Conservation (phyloP, 2,329 filamentous ascomycete species). For the Aspergillus fumigatiaffinis region DNA sequence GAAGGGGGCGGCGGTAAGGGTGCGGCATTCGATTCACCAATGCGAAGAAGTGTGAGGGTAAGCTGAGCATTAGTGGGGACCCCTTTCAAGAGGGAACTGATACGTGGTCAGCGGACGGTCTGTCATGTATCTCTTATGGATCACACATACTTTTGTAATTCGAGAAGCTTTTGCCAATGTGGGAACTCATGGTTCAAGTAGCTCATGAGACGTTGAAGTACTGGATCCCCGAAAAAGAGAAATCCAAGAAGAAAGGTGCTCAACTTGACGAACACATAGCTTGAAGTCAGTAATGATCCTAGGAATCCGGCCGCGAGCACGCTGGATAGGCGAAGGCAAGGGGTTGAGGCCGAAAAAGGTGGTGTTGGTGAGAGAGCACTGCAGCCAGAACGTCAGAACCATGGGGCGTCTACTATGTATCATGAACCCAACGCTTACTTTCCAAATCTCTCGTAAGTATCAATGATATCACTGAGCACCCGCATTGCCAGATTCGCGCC, state of each 20-base stretch:
- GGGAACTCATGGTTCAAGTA: constrained; percentile 53
- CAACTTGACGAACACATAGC: constrained; percentile 62
- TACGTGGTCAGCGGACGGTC: constrained; percentile 13
- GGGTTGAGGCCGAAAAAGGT: constrained; percentile 55
- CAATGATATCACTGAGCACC: constrained; percentile 54
- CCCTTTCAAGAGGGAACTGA: constrained; percentile 66
- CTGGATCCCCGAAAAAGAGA: constrained; percentile 73
- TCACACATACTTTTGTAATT: constrained; percentile 57
- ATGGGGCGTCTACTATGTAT: background rate
- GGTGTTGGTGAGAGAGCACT: constrained; percentile 60
- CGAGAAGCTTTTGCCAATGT: constrained; percentile 70
- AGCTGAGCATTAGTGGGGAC: constrained; percentile 85
- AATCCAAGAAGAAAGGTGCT: constrained; percentile 66
- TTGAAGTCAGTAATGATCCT: constrained; percentile 51
- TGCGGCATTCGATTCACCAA: constrained; percentile 76
- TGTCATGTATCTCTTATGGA: too few species aligned
- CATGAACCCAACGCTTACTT: constrained; percentile 43
- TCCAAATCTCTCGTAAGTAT: constrained; percentile 61
- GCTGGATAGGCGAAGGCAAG: constrained; percentile 53
- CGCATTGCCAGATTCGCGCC: constrained; percentile 73
- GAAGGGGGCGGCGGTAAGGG: constrained; percentile 64
- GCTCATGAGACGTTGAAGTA: constrained; percentile 58
- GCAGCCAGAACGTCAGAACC: constrained; percentile 1
- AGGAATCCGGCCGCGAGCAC: constrained; percentile 53
- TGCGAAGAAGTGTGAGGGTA: constrained; percentile 72